A percentile compares a stretch with the other conserved stretches of the same genome.
phyloP scores from a whole-genome alignment of 805 yeast species.

The Hanseniaspora taiwanica region DNA sequence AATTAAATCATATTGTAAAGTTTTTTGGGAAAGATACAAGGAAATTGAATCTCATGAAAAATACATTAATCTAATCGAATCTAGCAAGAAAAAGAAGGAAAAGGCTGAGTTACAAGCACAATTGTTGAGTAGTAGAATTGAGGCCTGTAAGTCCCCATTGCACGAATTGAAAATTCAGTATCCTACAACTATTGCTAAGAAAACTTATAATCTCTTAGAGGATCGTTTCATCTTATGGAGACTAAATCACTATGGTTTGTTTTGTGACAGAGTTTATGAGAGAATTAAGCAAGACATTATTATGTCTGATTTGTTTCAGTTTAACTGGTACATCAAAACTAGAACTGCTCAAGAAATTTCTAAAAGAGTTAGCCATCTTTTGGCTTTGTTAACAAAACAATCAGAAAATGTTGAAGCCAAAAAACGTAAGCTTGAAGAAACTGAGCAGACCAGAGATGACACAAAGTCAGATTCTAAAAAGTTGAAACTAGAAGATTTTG shows the following conservation, averaged over 20 bases:
- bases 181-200: conserved; percentile 73
- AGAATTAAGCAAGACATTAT: conserved; percentile 51
- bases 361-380: conserved; percentile 56
- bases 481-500: too few relatives aligned
- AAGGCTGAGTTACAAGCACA: conserved; percentile 42
- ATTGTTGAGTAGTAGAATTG: conserved; percentile 39
- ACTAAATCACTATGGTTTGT: conserved; percentile 53
- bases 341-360: conserved; percentile 61
- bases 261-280: conserved; percentile 37
- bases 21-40: conserved; percentile 48
- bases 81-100: conserved; percentile 55
- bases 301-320: conserved; percentile 45
- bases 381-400: conserved; percentile 56
- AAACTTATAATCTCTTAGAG: conserved; percentile 55
- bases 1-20: conserved; percentile 41
- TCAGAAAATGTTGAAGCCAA: conserved; percentile 44
- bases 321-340: conserved; percentile 62
- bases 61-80: conserved; percentile 56
- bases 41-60: conserved; percentile 61
- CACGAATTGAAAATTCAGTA: conserved; percentile 53
- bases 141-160: conserved; percentile 42
- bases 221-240: conserved; percentile 53
- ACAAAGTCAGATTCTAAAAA: background rate
- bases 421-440: conserved; percentile 28
- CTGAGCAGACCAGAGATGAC: too few relatives aligned